Evolutionary conservation across 2,329 filamentous ascomycete genomes (phyloP), one percentile per base, ranked within the genome.

Genomic region (Aspergillus sp.): DNA sequence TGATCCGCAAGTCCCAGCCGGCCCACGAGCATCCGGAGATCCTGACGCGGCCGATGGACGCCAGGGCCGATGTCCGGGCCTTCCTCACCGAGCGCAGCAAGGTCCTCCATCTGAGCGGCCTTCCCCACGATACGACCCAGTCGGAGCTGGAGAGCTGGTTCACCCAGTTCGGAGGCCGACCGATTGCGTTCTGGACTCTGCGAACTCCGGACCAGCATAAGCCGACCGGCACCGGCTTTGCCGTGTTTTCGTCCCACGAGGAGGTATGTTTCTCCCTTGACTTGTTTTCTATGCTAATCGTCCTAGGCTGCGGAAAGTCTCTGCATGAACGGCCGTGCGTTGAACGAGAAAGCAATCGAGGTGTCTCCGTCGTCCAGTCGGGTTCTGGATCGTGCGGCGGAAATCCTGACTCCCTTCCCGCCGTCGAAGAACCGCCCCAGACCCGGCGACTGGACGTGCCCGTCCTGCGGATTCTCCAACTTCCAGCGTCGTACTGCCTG

Each of bases 141-240:
- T 96, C 89, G 3, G 91, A 98, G 67, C 74, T 98, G 15, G 91
- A 98, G 68, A 95, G 88, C 66, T 98, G 91, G 91, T 98, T 96
- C 58, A 98, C 91, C 17, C 91, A 98, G 63, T 98, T 94, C 57
- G 91, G 91, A 43, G 91, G 91, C 30, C 83, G 91, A 26, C 91
- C 91, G 17, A 98, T 98, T 65, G 91, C 91, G 13, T 98, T 98
- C 67, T 98, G 91, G 91, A 98, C 91, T 12, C 74, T 98, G 31
- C 83, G 89, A 41, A 98, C 91, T 10, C 91, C 91, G 3, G 91
- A 98, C 63, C 91, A 96, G 66, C 91, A 96, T 66, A 98, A 98
- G 71, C 91, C 91, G n/a, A 98, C 91, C 7, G 91, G 91, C 26
- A 93, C 89, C 34, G 91, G 91, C 33, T 98, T 98, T 63, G 91